phyloP scores from a whole-genome alignment of 1,284 basidiomycete species.

The Leccinum fuscescens region DNA sequence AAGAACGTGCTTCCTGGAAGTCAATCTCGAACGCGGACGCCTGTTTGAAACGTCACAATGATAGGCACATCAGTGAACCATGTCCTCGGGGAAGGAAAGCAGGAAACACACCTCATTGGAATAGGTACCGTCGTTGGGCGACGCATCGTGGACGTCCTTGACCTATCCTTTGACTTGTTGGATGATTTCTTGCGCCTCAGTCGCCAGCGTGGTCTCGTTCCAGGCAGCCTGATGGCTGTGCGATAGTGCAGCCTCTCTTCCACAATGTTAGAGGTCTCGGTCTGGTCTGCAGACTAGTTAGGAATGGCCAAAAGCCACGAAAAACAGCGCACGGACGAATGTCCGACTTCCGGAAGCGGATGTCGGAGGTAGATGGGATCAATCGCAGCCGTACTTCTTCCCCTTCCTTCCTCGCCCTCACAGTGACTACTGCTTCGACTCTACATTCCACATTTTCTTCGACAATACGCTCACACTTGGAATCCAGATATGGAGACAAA shows the following conservation, averaged over 20 bases:
- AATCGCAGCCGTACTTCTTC: too few relatives aligned
- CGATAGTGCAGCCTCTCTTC: too few relatives aligned
- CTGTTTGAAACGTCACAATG: constrained; percentile 21
- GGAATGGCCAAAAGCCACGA: too few relatives aligned
- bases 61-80: neutral
- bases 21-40: constrained; percentile 40
- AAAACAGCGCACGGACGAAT: too few relatives aligned
- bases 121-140: neutral
- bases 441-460: neutral
- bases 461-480: neutral
- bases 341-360: neutral
- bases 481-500: too few relatives aligned
- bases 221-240: neutral
- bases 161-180: neutral
- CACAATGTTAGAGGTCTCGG: too few relatives aligned
- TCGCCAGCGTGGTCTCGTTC: neutral
- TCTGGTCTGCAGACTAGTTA: too few relatives aligned
- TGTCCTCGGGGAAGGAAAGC: neutral
- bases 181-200: neutral
- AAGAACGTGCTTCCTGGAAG: constrained; percentile 35
- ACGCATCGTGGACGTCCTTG: neutral
- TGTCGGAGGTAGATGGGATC: neutral
- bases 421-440: neutral
- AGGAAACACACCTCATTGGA: neutral
- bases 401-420: neutral